Evolutionary conservation across 2,329 filamentous ascomycete species (phyloP).

Genomic region (Pleomassaria siparia): DNA sequence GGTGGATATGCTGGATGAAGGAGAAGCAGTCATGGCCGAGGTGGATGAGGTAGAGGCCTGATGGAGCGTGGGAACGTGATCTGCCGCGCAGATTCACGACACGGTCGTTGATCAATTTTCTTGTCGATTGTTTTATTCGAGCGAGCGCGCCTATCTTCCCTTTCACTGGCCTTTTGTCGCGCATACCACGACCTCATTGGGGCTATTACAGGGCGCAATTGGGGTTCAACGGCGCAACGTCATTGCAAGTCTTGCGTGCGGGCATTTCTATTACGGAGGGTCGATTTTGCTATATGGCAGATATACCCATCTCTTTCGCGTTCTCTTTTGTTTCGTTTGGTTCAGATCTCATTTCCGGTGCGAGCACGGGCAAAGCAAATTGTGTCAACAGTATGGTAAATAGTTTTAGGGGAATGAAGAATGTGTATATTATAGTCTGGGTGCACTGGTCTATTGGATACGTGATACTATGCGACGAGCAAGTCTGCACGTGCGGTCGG

Average conservation of each 20-base stretch:
- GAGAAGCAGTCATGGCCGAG: constrained; percentile 84
- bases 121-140: background rate
- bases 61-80: background rate
- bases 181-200: background rate
- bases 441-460: too few relatives aligned
- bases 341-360: background rate
- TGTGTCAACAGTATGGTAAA: background rate
- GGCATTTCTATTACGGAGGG: background rate
- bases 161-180: background rate
- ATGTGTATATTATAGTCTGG: background rate
- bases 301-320: background rate
- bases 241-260: background rate
- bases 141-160: background rate
- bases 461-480: too few relatives aligned
- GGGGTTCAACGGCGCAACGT: background rate
- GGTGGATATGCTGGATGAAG: constrained; percentile 86
- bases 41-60: constrained; percentile 21
- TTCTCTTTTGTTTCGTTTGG: background rate
- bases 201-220: constrained; percentile 1
- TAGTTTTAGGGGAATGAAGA: background rate
- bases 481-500: too few relatives aligned
- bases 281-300: constrained; percentile 3
- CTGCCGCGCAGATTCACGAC: background rate
- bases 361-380: background rate
- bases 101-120: background rate